These are phyloP conservation scores for Fusarium sarcochroum DNA, from an alignment of 2,329 filamentous ascomycete species.

Conservation along the genomic window DNA sequence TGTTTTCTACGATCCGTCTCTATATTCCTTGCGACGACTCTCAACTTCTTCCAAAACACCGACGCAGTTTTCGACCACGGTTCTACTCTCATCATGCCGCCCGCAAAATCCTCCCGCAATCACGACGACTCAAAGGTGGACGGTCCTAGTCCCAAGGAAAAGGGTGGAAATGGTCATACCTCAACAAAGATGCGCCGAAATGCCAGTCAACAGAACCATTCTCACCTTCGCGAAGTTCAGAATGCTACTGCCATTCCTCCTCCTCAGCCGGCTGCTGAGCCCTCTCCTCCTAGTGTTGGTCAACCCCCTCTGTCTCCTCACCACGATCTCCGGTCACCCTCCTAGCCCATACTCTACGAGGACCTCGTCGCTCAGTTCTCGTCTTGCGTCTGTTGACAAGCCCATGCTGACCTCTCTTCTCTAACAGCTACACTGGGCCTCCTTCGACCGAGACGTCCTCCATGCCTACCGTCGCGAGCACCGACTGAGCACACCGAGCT, in stretches of 20 bases:
- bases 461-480: slow-evolving; percentile 83
- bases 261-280: slow-evolving; percentile 49
- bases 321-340: slow-evolving; percentile 13
- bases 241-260: slow-evolving; percentile 56
- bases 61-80: slow-evolving; percentile 7
- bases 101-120: slow-evolving; percentile 61
- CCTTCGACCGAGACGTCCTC: slow-evolving; percentile 76
- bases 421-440: slow-evolving; percentile 73
- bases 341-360: not conserved
- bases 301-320: slow-evolving; percentile 22
- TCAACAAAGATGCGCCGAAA: slow-evolving; percentile 70
- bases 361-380: not conserved
- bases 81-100: slow-evolving; percentile 56
- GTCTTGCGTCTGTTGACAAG: not conserved
- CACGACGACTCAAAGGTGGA: slow-evolving; percentile 65
- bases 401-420: slow-evolving; percentile 27
- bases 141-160: slow-evolving; percentile 59
- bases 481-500: slow-evolving; percentile 77
- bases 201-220: slow-evolving; percentile 65
- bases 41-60: not conserved
- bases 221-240: slow-evolving; percentile 60
- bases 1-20: slow-evolving; percentile 9
- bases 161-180: slow-evolving; percentile 58
- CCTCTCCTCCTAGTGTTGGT: slow-evolving; percentile 54
- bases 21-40: slow-evolving; percentile 12